Base-by-base conservation (phyloP, 768 basidiomycete species). In the Mycena venus region DNA sequence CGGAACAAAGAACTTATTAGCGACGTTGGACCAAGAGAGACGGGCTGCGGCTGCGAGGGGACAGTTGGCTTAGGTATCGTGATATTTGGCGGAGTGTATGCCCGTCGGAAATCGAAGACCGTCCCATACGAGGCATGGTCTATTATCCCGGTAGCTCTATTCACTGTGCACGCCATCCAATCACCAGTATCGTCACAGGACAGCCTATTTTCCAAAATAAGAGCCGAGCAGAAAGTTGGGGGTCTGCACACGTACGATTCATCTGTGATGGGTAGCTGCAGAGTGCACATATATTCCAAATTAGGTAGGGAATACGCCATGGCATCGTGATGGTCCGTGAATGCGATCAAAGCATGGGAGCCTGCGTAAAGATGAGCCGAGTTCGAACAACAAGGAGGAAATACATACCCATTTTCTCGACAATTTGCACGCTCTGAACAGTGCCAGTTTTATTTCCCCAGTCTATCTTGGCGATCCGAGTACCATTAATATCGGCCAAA, bases 381-480 rank as follows among this genome's bases (percentile, higher is more conserved):
- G 29, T 12, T 64, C 21, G 34, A 8, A 10, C 11, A 72, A 70
- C 51, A 29, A 60, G 42, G n/a, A 25, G 38, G 32, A 15, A 15
- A 42, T 32, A 61, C 89, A 70, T 78, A 94, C 95, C 91, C 77
- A 90, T 86, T 77, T 88, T 90, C 66, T 90, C 90, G 4, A 96
- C 85, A 19, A 94, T 85, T 58, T 91, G 88, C 9, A 86, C 87
- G 47, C 83, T 81, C 31, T 88, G 83, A 14, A 92, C 88, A 9
- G 81, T 81, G 11, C 92, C 92, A 17, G 80, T 78, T 77, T 90
- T 91, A 51, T 78, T 80, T 23, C 85, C 84, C 91, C 94, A 92
- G 23, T 96, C 94, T 2, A 86, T 88, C 80, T 90, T 94, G 5
- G 88, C 90, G 23, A 95, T 81, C 55, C 90, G 86, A 17, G 94